A percentile compares a stretch with the other conserved stretches of the same genome.
Conservation (phyloP, 2,329 filamentous ascomycete genomes). For the Hirsutella thompsonii region DNA sequence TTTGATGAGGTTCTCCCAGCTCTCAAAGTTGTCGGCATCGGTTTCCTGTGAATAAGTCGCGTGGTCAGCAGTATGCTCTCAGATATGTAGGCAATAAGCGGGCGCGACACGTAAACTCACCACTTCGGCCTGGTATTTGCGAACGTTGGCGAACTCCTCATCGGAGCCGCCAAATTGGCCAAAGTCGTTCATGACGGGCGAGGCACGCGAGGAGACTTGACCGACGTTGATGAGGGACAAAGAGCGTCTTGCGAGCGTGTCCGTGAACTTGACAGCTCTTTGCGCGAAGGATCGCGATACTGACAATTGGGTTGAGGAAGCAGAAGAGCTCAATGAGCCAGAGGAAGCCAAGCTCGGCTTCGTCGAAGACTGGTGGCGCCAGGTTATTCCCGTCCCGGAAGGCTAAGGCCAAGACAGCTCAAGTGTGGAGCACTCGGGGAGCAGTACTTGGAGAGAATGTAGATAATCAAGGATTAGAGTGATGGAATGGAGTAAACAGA, state of each 20-base stretch:
- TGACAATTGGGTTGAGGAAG: too few relatives aligned
- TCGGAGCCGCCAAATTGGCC: constrained; percentile 58
- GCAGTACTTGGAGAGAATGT: not conserved
- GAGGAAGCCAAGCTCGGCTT: too few relatives aligned
- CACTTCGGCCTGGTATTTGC: constrained; percentile 63
- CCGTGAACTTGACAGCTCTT: not conserved
- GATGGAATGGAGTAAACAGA: too few relatives aligned
- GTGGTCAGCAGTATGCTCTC: constrained; percentile 4
- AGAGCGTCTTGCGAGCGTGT: not conserved
- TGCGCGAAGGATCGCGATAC: not conserved
- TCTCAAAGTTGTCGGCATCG: constrained; percentile 84
- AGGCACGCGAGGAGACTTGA: not conserved
- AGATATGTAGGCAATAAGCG: not conserved
- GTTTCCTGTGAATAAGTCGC: constrained; percentile 28
- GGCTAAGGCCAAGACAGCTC: not conserved
- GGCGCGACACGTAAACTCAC: constrained; percentile 30
- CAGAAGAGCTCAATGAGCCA: too few relatives aligned
- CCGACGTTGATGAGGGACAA: not conserved
- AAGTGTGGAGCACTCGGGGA: not conserved
- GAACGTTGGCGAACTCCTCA: constrained; percentile 72
- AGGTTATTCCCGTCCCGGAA: not conserved
- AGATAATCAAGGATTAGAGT: not conserved
- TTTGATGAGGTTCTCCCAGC: constrained; percentile 85
- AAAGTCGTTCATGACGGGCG: constrained; percentile 54
- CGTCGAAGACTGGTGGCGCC: not conserved